Percentiles rank a stretch among this genome's conserved stretches.
These are phyloP conservation scores for Mycena chlorophos DNA, from an alignment of 768 basidiomycete genomes.

Conservation along the genomic window DNA sequence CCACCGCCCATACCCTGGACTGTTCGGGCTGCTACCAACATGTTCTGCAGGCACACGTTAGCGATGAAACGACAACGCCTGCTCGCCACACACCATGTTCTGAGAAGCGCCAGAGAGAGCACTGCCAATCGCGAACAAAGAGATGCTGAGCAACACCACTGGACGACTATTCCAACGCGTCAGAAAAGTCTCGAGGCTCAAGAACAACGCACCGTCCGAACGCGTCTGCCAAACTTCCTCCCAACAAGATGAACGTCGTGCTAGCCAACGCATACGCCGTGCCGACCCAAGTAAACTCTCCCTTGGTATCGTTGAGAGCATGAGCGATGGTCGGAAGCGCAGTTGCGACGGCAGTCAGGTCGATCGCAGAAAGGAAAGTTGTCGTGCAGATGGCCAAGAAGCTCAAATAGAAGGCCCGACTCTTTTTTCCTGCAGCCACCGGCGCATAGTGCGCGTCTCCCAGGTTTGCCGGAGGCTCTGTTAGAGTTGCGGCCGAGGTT, in stretches of 20 bases:
- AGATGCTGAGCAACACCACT: background rate
- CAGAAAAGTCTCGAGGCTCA: background rate
- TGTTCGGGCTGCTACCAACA: constrained; percentile 41
- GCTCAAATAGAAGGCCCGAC: constrained; percentile 21
- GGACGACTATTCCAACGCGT: background rate
- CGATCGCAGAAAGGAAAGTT: constrained; percentile 17
- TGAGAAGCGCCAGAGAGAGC: background rate
- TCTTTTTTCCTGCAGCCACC: no score
- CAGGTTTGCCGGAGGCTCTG: no score
- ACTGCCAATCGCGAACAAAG: background rate
- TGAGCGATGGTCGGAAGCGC: constrained; percentile 20
- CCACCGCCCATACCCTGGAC: constrained; percentile 39
- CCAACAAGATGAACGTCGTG: constrained; percentile 42
- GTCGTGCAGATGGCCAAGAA: constrained; percentile 20
- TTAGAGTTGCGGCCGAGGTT: no score
- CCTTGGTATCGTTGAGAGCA: constrained; percentile 20
- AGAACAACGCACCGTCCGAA: constrained; percentile 32
- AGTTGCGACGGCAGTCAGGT: constrained; percentile 19
- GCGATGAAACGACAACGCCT: constrained; percentile 19
- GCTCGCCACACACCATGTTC: constrained; percentile 20
- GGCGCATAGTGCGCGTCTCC: no score
- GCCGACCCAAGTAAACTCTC: constrained; percentile 31
- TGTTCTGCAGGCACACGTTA: constrained; percentile 11
- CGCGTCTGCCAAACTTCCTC: constrained; percentile 32
- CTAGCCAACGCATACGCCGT: constrained; percentile 41